Conservation (phyloP, 345 rosid genomes). For the Cardiospermum halicacabum region DNA sequence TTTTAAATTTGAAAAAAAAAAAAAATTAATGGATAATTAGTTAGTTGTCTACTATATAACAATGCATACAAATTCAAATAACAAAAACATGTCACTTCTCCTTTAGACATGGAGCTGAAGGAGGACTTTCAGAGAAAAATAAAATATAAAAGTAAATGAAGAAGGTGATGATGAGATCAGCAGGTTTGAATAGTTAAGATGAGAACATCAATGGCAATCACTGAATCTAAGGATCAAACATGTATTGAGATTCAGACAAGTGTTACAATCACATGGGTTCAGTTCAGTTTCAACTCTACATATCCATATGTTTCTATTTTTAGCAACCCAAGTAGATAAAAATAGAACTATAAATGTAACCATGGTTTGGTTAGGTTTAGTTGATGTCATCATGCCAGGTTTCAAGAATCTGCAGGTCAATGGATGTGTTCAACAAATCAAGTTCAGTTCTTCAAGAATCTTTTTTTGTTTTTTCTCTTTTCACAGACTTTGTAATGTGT, state of each 20-base stretch:
- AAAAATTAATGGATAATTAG: too few relatives aligned
- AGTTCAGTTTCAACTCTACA: background rate
- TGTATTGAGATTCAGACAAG: background rate
- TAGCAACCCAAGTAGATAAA: background rate
- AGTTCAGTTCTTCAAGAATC: constrained; percentile 14
- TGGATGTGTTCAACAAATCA: constrained; percentile 18
- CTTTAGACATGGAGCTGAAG: background rate
- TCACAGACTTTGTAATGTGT: background rate
- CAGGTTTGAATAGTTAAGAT: background rate
- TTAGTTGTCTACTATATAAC: too few relatives aligned
- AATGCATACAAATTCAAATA: background rate
- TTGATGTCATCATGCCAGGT: constrained; percentile 1
- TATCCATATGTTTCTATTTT: background rate
- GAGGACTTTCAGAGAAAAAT: background rate
- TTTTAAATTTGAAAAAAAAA: too few relatives aligned
- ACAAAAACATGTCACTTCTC: background rate
- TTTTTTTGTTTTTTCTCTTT: too few relatives aligned
- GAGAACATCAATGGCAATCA: background rate
- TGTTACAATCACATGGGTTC: background rate
- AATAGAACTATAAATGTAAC: too few relatives aligned
- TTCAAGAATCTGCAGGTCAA: constrained; percentile 21
- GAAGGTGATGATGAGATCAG: background rate
- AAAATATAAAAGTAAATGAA: background rate
- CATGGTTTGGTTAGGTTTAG: too few relatives aligned
- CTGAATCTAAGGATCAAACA: background rate